Percentiles rank a stretch among this genome's conserved stretches.
Conservation (phyloP, 1,284 basidiomycete species). For the Fomitiporia mediterranea region DNA sequence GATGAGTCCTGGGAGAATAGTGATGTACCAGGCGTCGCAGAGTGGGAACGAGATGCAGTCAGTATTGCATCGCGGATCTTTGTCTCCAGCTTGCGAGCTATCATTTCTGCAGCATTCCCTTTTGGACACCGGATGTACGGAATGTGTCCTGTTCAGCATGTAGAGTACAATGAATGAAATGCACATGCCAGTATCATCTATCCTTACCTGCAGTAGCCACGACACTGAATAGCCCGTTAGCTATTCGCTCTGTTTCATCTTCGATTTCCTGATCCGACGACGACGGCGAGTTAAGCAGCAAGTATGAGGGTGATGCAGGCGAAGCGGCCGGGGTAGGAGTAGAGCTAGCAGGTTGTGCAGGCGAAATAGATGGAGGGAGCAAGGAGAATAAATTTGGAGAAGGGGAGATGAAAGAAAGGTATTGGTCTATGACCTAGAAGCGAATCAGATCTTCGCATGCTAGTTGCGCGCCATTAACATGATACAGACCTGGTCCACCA, state of each 20-base stretch:
- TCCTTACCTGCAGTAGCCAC: conserved; percentile 83
- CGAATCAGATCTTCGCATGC: neutral
- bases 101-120: conserved; percentile 98
- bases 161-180: too few relatives aligned
- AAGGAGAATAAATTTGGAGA: conserved; percentile 94
- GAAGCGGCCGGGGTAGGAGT: conserved; percentile 39
- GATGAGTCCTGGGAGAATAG: conserved; percentile 72
- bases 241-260: conserved; percentile 88
- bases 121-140: conserved; percentile 94
- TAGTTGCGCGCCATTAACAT: neutral
- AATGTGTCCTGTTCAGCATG: conserved; percentile 70
- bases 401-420: conserved; percentile 94
- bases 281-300: conserved; percentile 88
- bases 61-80: conserved; percentile 92
- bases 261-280: conserved; percentile 92
- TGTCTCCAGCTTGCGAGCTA: conserved; percentile 91
- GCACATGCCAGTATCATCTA: neutral
- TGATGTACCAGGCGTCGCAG: conserved; percentile 35
- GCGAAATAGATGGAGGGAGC: conserved; percentile 47
- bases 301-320: conserved; percentile 51
- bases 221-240: conserved; percentile 88
- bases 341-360: conserved; percentile 30
- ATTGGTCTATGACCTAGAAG: conserved; percentile 84
- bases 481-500: conserved; percentile 66
- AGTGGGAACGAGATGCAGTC: conserved; percentile 64